Evolutionary conservation across 108 stramenopile species (phyloP), one percentile per base, ranked within the genome.

Genomic region (Pseudonitzschia multistriata): DNA sequence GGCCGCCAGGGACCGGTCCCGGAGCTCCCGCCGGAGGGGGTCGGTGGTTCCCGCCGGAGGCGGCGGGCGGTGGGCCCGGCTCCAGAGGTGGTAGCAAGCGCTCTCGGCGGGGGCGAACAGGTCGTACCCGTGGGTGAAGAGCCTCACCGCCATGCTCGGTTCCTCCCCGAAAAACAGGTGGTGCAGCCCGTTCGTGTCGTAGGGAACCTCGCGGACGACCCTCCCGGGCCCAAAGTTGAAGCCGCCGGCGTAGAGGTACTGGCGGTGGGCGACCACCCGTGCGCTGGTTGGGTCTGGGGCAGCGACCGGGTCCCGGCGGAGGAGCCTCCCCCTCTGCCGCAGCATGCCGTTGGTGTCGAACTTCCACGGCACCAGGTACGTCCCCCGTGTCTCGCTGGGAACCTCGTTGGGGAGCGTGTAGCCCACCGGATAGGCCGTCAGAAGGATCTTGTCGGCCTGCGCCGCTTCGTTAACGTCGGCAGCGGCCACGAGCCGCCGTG

Each of bases 161-260:
- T 96, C 96, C 74, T 96, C 96, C 30, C 96, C 96, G 68, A 96
- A 95, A 75, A 96, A 96, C 3, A 94, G 47, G 36, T 87, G 77
- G 49, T 79, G 88, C 40, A 91, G 61, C 17, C 31, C 63, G 50
- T 56, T 67, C 8, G 68, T 70, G 75, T 94, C 93, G 70, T 94
- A 95, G 5, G 93, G 93, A 30, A 88, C 91, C 53, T 86, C 68
- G 3, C 67, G 54, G 14, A 87, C 65, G 4, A 81, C 28, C 19
- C 64, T 50, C 1, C 79, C 64, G 11, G 76, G 74, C 13, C 77
- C 80, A 73, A 96, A 96, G 67, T 85, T 87, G 73, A 96, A 92
- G 8, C 95, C 95, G n/a, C 83, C 92, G 10, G 93, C 93, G 68
- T 85, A 93, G 28, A 95, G 79, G 28, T 82, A 87, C 49, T 83